Conservation (phyloP, 495 filamentous ascomycete genomes). For the Penicillium malachiteum region DNA sequence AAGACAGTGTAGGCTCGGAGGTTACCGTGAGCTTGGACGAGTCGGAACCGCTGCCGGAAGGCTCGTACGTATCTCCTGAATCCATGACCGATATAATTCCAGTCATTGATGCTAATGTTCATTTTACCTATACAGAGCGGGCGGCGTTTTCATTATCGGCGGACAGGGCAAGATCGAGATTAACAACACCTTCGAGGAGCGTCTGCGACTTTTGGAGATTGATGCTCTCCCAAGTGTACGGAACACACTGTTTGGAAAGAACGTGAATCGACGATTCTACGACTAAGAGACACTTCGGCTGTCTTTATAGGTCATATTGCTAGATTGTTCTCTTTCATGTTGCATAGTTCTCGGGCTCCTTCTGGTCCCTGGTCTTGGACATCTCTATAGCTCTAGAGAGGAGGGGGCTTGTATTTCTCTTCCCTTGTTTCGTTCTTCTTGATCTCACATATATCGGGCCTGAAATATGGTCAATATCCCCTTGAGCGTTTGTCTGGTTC, state of each 20-base stretch:
- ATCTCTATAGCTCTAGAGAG: slow-evolving; percentile 7
- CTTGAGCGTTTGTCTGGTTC: slow-evolving; percentile 31
- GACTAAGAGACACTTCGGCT: slow-evolving; percentile 54
- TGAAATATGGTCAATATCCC: slow-evolving; percentile 16
- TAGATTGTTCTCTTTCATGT: slow-evolving; percentile 21
- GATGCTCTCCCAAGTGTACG: slow-evolving; percentile 84
- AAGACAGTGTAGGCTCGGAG: slow-evolving; percentile 64
- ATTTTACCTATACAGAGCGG: slow-evolving; percentile 57
- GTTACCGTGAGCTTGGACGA: slow-evolving; percentile 73
- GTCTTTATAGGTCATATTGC: slow-evolving; percentile 1
- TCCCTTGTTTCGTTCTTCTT: slow-evolving; percentile 4
- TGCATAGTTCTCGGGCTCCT: slow-evolving; percentile 26
- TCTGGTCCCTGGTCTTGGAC: slow-evolving; percentile 4
- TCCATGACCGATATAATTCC: not conserved
- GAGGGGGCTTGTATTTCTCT: slow-evolving; percentile 1
- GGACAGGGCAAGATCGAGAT: slow-evolving; percentile 93
- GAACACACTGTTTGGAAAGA: slow-evolving; percentile 83
- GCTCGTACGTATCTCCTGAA: slow-evolving; percentile 62
- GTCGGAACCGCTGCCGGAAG: slow-evolving; percentile 74
- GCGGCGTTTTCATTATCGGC: slow-evolving; percentile 78
- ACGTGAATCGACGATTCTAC: slow-evolving; percentile 88
- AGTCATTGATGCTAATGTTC: not conserved
- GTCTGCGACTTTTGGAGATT: slow-evolving; percentile 77
- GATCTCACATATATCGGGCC: slow-evolving; percentile 7
- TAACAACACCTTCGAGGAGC: slow-evolving; percentile 95